A percentile compares a stretch with the other conserved stretches of the same genome.
Conservation (phyloP, 2,329 filamentous ascomycete genomes). For the Epichloe bromicola region DNA sequence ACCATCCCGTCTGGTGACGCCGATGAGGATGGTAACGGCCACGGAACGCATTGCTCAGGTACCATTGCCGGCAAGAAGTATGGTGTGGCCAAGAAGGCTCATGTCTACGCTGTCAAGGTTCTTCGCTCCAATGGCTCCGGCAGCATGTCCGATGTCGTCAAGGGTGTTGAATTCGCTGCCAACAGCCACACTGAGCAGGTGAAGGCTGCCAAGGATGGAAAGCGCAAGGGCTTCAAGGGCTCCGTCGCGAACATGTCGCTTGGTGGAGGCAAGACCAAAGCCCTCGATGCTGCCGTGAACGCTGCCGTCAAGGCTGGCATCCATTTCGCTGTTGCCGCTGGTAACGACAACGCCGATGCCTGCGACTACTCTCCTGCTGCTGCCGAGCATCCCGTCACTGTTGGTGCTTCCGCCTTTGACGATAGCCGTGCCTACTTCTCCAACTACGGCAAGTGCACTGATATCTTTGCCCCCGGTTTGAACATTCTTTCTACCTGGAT, state of each 20-base stretch:
- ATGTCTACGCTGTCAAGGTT: constrained; percentile 95
- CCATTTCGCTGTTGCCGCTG: constrained; percentile 95
- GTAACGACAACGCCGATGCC: constrained; percentile 97
- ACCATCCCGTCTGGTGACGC: constrained; percentile 77
- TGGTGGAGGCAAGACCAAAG: constrained; percentile 88
- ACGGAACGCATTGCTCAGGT: constrained; percentile 98
- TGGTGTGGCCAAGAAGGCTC: constrained; percentile 98
- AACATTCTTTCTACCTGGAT: constrained; percentile 99
- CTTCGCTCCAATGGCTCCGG: constrained; percentile 94
- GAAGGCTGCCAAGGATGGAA: constrained; percentile 68
- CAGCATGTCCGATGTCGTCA: constrained; percentile 97
- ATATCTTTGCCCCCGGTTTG: constrained; percentile 95
- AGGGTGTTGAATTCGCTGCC: constrained; percentile 93
- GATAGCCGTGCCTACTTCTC: constrained; percentile 99
- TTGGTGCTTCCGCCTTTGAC: constrained; percentile 84
- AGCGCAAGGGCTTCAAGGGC: constrained; percentile 96
- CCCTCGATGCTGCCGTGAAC: constrained; percentile 85
- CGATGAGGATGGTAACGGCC: constrained; percentile 90
- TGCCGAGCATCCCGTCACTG: constrained; percentile 82
- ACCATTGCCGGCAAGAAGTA: constrained; percentile 98
- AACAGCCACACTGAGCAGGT: constrained; percentile 64
- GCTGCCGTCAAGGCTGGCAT: constrained; percentile 84
- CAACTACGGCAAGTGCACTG: constrained; percentile 98
- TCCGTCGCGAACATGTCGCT: constrained; percentile 99
- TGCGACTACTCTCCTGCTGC: constrained; percentile 99